phyloP scores from a whole-genome alignment of 2,329 filamentous ascomycete species.

The Ophiocordyceps robertsii region DNA sequence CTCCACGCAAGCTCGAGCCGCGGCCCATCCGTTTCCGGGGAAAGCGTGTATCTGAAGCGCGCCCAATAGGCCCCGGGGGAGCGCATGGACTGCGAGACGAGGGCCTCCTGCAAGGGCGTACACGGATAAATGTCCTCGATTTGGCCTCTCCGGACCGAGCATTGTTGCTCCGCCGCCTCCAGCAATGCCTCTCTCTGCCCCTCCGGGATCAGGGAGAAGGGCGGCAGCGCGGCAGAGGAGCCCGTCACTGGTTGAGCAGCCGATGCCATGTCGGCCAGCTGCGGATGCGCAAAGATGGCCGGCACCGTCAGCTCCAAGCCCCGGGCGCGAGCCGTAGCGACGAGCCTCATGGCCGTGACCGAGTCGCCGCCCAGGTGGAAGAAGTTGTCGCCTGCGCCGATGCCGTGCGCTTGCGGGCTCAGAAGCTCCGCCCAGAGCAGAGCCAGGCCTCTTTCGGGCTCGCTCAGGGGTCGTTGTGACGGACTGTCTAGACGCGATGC shows the following conservation, averaged over 20 bases:
- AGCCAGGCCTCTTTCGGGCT: background rate
- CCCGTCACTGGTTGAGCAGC: background rate
- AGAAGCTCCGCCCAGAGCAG: slow-evolving; percentile 4
- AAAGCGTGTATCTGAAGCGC: slow-evolving; percentile 25
- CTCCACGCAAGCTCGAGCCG: slow-evolving; percentile 23
- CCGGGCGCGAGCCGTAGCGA: slow-evolving; percentile 17
- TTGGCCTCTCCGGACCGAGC: background rate
- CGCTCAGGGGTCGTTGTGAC: background rate
- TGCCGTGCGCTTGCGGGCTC: slow-evolving; percentile 4
- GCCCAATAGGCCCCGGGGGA: slow-evolving; percentile 31
- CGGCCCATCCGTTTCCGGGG: slow-evolving; percentile 13
- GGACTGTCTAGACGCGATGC: background rate
- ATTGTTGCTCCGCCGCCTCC: background rate
- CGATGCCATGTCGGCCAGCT: slow-evolving; percentile 1
- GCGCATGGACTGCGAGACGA: slow-evolving; percentile 32
- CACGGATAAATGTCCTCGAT: slow-evolving; percentile 19
- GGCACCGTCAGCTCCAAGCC: slow-evolving; percentile 25
- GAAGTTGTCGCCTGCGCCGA: no score
- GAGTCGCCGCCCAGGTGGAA: no score
- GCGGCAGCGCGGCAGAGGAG: background rate
- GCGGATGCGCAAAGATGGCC: slow-evolving; percentile 21
- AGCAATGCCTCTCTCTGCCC: background rate
- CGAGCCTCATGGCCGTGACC: slow-evolving; percentile 29
- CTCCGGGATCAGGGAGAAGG: slow-evolving; percentile 1
- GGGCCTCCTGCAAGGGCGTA: slow-evolving; percentile 30